phyloP scores from a whole-genome alignment of 1,284 basidiomycete species.

The Malassezia equina region DNA sequence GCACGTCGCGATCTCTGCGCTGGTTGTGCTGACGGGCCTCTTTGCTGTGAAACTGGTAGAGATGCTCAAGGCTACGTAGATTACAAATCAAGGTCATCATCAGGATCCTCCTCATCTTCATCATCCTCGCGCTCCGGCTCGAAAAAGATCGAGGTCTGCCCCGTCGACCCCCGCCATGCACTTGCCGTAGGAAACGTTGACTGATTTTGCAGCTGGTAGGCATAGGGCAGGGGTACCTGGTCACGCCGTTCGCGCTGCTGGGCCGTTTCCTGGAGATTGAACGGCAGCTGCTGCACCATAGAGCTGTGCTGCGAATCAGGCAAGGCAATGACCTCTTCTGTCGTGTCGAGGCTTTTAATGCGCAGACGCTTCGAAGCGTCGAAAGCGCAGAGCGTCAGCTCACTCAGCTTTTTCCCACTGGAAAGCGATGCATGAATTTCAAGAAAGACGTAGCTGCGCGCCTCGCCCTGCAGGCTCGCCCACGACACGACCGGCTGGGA shows the following conservation, averaged over 20 bases:
- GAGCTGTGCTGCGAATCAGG: conserved; percentile 13
- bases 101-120: conserved; percentile 43
- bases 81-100: conserved; percentile 39
- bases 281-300: conserved; percentile 24
- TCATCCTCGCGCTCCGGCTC: conserved; percentile 41
- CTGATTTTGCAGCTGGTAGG: conserved; percentile 24
- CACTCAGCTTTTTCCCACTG: conserved; percentile 4
- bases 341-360: conserved; percentile 3
- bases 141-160: conserved; percentile 38
- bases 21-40: conserved; percentile 1
- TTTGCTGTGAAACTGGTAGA: conserved; percentile 47
- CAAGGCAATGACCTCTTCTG: not conserved
- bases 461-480: not conserved
- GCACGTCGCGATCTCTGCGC: not conserved
- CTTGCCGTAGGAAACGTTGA: not conserved
- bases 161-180: conserved; percentile 22
- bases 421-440: conserved; percentile 1
- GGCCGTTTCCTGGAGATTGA: conserved; percentile 31
- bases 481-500: not conserved
- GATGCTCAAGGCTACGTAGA: conserved; percentile 9
- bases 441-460: conserved; percentile 2
- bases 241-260: conserved; percentile 27
- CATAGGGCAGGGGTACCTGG: conserved; percentile 32
- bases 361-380: not conserved
- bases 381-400: conserved; percentile 2